Conservation (phyloP, 1,284 basidiomycete species). For the Papiliotrema flavescens region DNA sequence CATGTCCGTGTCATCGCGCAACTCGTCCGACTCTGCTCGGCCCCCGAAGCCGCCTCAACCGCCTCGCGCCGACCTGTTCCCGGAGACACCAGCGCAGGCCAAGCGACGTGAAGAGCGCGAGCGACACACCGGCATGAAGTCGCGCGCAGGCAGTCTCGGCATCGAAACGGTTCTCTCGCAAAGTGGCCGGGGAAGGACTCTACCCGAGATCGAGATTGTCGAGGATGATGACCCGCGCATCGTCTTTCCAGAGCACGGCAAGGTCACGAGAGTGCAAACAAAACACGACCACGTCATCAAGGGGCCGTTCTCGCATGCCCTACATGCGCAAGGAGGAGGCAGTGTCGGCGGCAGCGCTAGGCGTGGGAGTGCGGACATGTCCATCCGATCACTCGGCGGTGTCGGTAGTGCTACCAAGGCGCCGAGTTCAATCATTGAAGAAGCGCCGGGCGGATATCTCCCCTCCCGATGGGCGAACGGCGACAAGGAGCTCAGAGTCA, state of each 20-base stretch:
- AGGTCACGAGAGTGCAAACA: slow-evolving; percentile 33
- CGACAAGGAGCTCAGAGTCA: slow-evolving; percentile 36
- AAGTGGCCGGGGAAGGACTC: slow-evolving; percentile 21
- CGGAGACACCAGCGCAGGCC: slow-evolving; percentile 44
- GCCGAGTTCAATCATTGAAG: slow-evolving; percentile 25
- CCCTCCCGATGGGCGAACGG: slow-evolving; percentile 46
- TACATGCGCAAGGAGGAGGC: slow-evolving; percentile 13
- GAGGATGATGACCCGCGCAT: slow-evolving; percentile 47
- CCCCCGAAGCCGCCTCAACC: slow-evolving; percentile 31
- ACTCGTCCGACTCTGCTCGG: slow-evolving; percentile 12
- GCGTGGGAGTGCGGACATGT: slow-evolving; percentile 2
- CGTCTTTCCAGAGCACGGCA: slow-evolving; percentile 33
- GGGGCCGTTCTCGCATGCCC: slow-evolving; percentile 21
- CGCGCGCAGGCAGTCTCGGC: slow-evolving; percentile 11
- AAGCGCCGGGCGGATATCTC: slow-evolving; percentile 42
- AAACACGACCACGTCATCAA: slow-evolving; percentile 34
- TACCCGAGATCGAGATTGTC: slow-evolving; percentile 47
- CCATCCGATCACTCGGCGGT: not conserved
- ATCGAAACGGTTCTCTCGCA: slow-evolving; percentile 19
- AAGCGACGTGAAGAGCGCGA: slow-evolving; percentile 44
- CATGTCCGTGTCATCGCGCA: slow-evolving; percentile 8
- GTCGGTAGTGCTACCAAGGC: slow-evolving; percentile 1
- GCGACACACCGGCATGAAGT: slow-evolving; percentile 9
- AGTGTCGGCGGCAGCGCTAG: not conserved
- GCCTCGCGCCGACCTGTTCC: slow-evolving; percentile 39